Conservation (phyloP, 441 rosid species). For the Populus hybrid region DNA sequence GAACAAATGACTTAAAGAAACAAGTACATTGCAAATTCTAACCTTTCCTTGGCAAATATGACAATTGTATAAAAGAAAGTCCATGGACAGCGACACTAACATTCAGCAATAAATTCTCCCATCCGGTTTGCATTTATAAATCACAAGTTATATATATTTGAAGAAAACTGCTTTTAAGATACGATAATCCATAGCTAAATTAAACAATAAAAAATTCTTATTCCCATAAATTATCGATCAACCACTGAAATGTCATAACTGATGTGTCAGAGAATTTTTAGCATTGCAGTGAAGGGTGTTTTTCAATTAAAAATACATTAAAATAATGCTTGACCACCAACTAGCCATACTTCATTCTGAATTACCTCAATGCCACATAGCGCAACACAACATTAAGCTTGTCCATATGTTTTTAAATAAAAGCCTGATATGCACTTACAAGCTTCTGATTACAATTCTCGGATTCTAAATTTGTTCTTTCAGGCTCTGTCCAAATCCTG, state of each 20-base stretch:
- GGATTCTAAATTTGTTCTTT: constrained; percentile 19
- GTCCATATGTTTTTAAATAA: neutral
- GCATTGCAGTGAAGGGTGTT: too few relatives aligned
- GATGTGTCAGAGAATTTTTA: neutral
- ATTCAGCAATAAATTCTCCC: neutral
- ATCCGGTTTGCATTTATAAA: neutral
- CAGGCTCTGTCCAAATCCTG: constrained; percentile 51
- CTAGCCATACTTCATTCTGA: neutral
- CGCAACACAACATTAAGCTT: neutral
- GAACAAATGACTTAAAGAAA: constrained; percentile 1
- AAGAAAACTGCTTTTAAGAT: neutral
- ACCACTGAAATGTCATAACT: neutral
- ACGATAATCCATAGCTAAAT: neutral
- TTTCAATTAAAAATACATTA: too few relatives aligned
- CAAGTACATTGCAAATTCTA: neutral
- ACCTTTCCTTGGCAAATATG: neutral
- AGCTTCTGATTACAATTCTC: constrained; percentile 32
- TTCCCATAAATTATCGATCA: neutral
- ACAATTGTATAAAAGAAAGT: neutral
- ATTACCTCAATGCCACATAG: neutral
- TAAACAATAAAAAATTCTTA: neutral
- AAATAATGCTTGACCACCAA: too few relatives aligned
- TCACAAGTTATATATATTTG: neutral
- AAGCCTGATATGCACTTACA: constrained; percentile 36
- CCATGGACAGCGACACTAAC: neutral